Evolutionary conservation across 2,329 filamentous ascomycete genomes (phyloP).

Genomic region (Rhexocercosporidium sp.): DNA sequence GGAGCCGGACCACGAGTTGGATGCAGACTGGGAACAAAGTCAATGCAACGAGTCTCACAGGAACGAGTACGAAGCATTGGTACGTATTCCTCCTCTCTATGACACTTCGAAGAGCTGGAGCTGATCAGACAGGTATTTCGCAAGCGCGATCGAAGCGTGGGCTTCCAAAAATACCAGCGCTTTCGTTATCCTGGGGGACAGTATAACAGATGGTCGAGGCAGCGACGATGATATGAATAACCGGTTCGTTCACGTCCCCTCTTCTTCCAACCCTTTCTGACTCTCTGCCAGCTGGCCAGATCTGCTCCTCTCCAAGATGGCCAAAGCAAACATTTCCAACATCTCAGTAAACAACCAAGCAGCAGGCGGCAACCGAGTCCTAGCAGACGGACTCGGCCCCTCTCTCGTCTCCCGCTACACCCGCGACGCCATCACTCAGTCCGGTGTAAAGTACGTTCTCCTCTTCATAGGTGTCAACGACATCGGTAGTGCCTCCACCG

Average conservation of each 20-base stretch:
- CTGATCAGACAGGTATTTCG: conserved; percentile 56
- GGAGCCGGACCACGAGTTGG: conserved; percentile 66
- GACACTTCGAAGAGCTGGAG: too few species aligned
- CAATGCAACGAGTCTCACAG: conserved; percentile 50
- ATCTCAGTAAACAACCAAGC: conserved; percentile 68
- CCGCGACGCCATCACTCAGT: conserved; percentile 64
- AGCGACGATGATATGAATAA: conserved; percentile 65
- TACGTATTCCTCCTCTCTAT: conserved; percentile 34
- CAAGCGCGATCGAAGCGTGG: conserved; percentile 64
- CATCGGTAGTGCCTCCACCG: conserved; percentile 59
- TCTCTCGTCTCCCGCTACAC: conserved; percentile 63
- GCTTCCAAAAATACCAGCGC: conserved; percentile 49
- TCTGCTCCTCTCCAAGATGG: conserved; percentile 57
- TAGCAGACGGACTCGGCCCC: conserved; percentile 66
- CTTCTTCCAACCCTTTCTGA: neutral
- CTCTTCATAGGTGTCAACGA: conserved; percentile 76
- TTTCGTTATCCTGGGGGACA: conserved; percentile 64
- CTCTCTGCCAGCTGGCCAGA: conserved; percentile 56
- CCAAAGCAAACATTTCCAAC: conserved; percentile 50
- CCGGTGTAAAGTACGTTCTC: conserved; percentile 64
- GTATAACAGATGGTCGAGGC: conserved; percentile 69
- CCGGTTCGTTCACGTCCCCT: conserved; percentile 40
- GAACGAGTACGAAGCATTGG: conserved; percentile 46
- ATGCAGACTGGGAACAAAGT: conserved; percentile 62
- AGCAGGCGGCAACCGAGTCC: conserved; percentile 68